Evolutionary conservation across 257 asterid species (phyloP).

Genomic region (Plectranthus barbatus): DNA sequence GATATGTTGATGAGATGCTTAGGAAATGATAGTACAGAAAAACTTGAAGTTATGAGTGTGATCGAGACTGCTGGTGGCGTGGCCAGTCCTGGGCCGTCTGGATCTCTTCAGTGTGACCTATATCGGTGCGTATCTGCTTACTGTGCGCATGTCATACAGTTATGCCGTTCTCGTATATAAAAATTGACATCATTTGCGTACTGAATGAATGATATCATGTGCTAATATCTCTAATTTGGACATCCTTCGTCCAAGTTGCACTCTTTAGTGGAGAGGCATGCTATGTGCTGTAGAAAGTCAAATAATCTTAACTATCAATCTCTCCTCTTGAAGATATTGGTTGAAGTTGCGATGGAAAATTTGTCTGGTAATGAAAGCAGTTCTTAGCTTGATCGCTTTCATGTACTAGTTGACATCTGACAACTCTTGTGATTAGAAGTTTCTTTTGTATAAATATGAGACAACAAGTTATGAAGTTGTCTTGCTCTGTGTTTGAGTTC

Average conservation of each 20-base stretch:
- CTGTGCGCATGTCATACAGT: not conserved
- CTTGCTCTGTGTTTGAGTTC: not conserved
- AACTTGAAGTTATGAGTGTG: conserved; percentile 48
- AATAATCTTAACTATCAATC: not conserved
- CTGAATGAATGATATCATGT: not conserved
- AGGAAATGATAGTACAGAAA: conserved; percentile 21
- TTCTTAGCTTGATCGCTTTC: too few relatives aligned
- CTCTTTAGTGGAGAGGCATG: not conserved
- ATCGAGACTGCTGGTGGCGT: conserved; percentile 99
- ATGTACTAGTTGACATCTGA: too few relatives aligned
- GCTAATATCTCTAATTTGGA: not conserved
- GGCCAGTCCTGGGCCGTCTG: conserved; percentile 97
- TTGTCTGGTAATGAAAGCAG: not conserved
- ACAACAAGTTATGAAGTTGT: not conserved
- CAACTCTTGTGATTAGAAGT: not conserved
- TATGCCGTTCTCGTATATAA: not conserved
- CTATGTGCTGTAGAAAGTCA: not conserved
- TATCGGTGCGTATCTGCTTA: conserved; percentile 43
- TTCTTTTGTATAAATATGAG: not conserved
- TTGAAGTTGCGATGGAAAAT: not conserved
- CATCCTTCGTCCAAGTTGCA: not conserved
- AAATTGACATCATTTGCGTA: not conserved
- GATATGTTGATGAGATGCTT: conserved; percentile 59
- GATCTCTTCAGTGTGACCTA: conserved; percentile 86
- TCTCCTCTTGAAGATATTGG: not conserved